Conservation (phyloP, 2,329 filamentous ascomycete genomes). For the Calonectria honghensis region DNA sequence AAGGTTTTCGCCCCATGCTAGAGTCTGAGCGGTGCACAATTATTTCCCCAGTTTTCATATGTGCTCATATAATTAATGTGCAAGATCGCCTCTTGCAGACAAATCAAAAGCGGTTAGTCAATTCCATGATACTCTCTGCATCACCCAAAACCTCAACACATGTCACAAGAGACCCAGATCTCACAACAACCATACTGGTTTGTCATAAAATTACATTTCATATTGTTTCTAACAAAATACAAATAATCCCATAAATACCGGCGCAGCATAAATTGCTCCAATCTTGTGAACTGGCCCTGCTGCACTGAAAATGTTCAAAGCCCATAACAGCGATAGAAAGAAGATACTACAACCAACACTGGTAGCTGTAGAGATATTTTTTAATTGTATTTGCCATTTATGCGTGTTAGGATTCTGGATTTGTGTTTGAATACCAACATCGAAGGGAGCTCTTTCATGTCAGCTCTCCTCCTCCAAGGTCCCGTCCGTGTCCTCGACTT, state of each 20-base stretch:
- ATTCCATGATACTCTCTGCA: background rate
- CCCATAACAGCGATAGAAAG: conserved; percentile 22
- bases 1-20: background rate
- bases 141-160: background rate
- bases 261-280: background rate
- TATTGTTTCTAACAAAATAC: background rate
- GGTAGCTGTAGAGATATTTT: background rate
- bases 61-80: background rate
- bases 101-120: background rate
- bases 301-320: conserved; percentile 33
- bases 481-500: background rate
- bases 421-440: too few species aligned
- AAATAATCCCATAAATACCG: background rate
- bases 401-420: background rate
- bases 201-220: background rate
- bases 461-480: background rate
- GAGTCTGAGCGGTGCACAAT: background rate
- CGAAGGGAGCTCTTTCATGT: background rate
- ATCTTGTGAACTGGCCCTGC: background rate
- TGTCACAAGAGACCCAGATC: background rate
- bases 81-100: background rate
- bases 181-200: background rate
- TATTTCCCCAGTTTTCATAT: background rate
- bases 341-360: background rate
- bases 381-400: background rate